Conservation (phyloP, 2,329 filamentous ascomycete genomes). For the Grosmannia huntii region DNA sequence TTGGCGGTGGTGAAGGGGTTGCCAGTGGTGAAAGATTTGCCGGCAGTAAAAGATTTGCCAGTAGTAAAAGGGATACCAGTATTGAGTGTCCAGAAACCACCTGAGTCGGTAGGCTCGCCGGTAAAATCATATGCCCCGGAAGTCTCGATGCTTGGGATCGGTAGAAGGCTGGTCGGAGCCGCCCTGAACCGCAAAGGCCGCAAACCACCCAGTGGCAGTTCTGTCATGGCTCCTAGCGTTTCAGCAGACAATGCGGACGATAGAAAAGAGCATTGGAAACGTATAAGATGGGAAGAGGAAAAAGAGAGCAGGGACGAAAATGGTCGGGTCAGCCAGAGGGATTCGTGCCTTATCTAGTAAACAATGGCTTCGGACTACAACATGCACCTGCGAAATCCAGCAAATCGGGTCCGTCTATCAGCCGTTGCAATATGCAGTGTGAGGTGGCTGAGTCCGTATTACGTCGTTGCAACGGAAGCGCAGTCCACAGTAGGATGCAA, state of each 20-base stretch:
- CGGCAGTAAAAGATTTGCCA: not conserved
- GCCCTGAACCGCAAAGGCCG: not conserved
- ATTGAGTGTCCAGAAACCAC: not conserved
- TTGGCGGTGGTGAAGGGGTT: not conserved
- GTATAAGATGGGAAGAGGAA: not conserved
- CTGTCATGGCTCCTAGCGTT: not conserved
- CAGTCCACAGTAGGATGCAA: not conserved
- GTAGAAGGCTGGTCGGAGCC: not conserved
- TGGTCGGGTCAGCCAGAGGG: not conserved
- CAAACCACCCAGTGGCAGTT: not conserved
- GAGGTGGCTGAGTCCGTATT: constrained; percentile 4
- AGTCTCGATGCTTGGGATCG: not conserved
- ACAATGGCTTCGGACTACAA: not conserved
- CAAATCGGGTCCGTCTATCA: not conserved
- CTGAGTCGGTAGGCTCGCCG: not conserved
- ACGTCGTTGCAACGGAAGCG: not conserved
- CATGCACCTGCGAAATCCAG: not conserved
- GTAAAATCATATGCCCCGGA: not conserved
- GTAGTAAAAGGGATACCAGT: not conserved
- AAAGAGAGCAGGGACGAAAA: not conserved
- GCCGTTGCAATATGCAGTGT: not conserved
- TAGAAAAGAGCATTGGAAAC: too few relatives aligned
- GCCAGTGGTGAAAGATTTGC: not conserved
- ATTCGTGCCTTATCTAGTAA: not conserved
- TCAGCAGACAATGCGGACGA: not conserved